phyloP scores from a whole-genome alignment of 805 yeast genomes.

The Teunomyces stri region DNA sequence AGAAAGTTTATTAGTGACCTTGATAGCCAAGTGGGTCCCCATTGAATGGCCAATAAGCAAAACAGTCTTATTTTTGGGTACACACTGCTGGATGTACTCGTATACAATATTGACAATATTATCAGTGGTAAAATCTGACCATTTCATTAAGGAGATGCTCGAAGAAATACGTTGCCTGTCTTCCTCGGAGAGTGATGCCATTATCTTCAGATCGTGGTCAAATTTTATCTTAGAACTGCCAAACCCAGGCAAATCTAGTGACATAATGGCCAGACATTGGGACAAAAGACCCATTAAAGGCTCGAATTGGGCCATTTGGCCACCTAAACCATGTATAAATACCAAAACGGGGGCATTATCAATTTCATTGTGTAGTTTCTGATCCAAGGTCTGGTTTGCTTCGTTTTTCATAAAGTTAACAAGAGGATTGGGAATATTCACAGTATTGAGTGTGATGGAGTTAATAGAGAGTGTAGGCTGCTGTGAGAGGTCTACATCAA shows the following conservation, averaged over 20 bases:
- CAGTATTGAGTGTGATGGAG: slow-evolving; percentile 36
- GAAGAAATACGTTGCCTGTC: slow-evolving; percentile 32
- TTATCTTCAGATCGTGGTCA: slow-evolving; percentile 10
- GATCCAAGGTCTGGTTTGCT: slow-evolving; percentile 14
- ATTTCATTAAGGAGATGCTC: slow-evolving; percentile 28
- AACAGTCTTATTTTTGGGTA: slow-evolving; percentile 40
- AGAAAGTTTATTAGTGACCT: slow-evolving; percentile 40
- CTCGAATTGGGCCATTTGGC: slow-evolving; percentile 83
- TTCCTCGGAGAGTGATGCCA: slow-evolving; percentile 23
- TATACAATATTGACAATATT: slow-evolving; percentile 39
- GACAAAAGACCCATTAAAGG: slow-evolving; percentile 62
- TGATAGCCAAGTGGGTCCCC: slow-evolving; percentile 60
- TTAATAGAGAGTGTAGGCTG: slow-evolving; percentile 21
- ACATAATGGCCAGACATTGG: slow-evolving; percentile 59
- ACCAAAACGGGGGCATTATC: slow-evolving; percentile 57
- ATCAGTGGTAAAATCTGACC: slow-evolving; percentile 43
- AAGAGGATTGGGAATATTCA: slow-evolving; percentile 54
- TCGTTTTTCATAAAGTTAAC: slow-evolving; percentile 19
- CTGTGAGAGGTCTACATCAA: slow-evolving; percentile 31
- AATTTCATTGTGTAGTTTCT: slow-evolving; percentile 34
- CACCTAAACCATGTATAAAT: slow-evolving; percentile 87
- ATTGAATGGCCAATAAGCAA: slow-evolving; percentile 69
- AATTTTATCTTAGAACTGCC: slow-evolving; percentile 49
- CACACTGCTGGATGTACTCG: slow-evolving; percentile 35
- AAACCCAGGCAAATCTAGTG: slow-evolving; percentile 87